Conservation (phyloP, 345 rosid genomes). For the Boechera retrofracta region DNA sequence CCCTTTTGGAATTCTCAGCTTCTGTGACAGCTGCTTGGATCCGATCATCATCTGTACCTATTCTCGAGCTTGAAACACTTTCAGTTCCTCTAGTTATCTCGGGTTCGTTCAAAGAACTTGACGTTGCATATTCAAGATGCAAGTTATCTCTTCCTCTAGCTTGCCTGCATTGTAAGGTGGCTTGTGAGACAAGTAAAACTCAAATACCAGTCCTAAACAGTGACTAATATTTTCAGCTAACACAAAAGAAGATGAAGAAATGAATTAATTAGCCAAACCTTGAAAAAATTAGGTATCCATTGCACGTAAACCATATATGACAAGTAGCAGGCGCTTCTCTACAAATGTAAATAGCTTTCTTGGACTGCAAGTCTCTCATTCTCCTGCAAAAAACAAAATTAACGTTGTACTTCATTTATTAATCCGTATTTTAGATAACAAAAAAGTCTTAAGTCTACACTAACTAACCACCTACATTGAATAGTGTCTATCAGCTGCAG, state of each 20-base stretch:
- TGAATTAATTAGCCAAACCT: conserved; percentile 50
- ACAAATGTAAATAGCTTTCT: conserved; percentile 63
- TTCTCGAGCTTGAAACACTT: conserved; percentile 22
- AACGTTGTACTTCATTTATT: background rate
- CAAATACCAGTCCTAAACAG: background rate
- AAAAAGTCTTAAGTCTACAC: background rate
- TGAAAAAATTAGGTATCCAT: conserved; percentile 52
- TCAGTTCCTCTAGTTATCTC: background rate
- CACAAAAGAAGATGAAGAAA: background rate
- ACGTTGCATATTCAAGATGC: conserved; percentile 2
- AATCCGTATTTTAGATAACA: background rate
- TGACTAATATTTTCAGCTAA: background rate
- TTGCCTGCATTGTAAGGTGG: conserved; percentile 24
- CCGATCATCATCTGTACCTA: conserved; percentile 39
- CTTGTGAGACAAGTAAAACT: conserved; percentile 14
- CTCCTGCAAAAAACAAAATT: conserved; percentile 52
- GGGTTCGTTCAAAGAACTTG: conserved; percentile 26
- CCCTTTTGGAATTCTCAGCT: conserved; percentile 57
- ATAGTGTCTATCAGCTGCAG: conserved; percentile 69
- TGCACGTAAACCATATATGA: conserved; percentile 76
- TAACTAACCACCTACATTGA: conserved; percentile 50
- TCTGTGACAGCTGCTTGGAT: conserved; percentile 55
- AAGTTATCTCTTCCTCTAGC: conserved; percentile 3
- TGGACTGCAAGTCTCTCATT: conserved; percentile 64
- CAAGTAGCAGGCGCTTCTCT: conserved; percentile 66